Percentiles rank a stretch among this genome's conserved stretches.
These are phyloP conservation scores for Thinopyrum elongatum DNA, from an alignment of 176 grass and related monocot species.

Conservation along the genomic window DNA sequence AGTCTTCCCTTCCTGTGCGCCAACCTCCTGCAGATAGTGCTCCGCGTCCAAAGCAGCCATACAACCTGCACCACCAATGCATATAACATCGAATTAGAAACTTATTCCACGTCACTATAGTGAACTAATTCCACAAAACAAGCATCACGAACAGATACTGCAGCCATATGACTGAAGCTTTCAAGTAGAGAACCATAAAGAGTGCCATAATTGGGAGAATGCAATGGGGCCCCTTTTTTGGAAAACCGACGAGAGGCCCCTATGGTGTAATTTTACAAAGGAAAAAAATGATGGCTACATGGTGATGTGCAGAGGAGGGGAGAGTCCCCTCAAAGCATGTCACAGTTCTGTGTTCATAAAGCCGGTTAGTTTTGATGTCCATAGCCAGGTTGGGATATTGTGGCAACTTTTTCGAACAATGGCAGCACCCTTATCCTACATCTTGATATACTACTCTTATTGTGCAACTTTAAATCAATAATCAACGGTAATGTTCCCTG, in stretches of 20 bases:
- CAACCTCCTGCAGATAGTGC: constrained; percentile 89
- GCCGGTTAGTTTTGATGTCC: neutral
- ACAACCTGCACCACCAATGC: constrained; percentile 56
- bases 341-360: neutral
- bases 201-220: neutral
- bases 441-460: neutral
- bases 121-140: neutral
- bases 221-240: neutral
- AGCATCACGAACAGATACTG: neutral
- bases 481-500: neutral
- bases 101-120: neutral
- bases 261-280: too few species aligned
- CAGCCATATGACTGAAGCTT: neutral
- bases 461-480: neutral
- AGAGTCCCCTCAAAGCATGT: neutral
- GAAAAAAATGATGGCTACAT: neutral
- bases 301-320: neutral
- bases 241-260: too few species aligned
- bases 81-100: neutral
- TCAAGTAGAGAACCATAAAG: neutral
- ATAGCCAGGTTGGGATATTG: neutral
- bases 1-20: constrained; percentile 62
- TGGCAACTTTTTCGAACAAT: neutral
- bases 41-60: constrained; percentile 97
- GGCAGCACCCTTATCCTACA: neutral